Evolutionary conservation across 306 rosid species (phyloP), one percentile per base, ranked within the genome.

Genomic region (Fragaria iinumae): DNA sequence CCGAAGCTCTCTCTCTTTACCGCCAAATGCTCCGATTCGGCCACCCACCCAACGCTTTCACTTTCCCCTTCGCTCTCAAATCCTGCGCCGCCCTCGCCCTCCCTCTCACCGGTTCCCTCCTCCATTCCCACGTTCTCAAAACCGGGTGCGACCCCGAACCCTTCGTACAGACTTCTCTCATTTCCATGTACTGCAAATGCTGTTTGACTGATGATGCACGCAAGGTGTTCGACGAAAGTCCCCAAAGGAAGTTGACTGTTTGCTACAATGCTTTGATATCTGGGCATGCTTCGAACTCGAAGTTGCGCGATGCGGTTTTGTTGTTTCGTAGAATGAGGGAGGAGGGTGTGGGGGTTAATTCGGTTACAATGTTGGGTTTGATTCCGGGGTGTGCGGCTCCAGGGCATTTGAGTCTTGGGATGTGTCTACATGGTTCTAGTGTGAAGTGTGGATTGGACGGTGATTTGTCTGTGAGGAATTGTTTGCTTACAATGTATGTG

Each of bases 1-100:
- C 71, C 71, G 85, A 88, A 74, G 91, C 97, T 11, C 84, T 92
- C 55, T 74, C 79, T 48, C 88, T 92, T 17, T 94, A 89, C 76
- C 86, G 86, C 75, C 82, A 88, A 76, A 92, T 92, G 89, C 97
- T 94, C 80, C 92, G 95, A 8, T 86, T 80, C 57, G 93, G 90
- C 20, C 83, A 77, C 76, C 74, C 81, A 39, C 97, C 97, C 71
- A 81, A 89, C 82, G 80, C 90, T 59, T 94, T 90, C 87, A 89
- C 96, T 5, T 94, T 91, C 79, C 97, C 98, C 3, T 88, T 90
- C 60, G 89, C 83, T 60, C 89, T 94, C 93, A 94, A 94, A 72
- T 92, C 95, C 10, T 92, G 93, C 67, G 96, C 96, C 45, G 75
- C 87, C 27, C 91, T 91, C 68, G 81, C 89, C 3, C 87, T 88